These are phyloP conservation scores for Epichloe aotearoae DNA, from an alignment of 2,329 filamentous ascomycete genomes.

Conservation along the genomic window DNA sequence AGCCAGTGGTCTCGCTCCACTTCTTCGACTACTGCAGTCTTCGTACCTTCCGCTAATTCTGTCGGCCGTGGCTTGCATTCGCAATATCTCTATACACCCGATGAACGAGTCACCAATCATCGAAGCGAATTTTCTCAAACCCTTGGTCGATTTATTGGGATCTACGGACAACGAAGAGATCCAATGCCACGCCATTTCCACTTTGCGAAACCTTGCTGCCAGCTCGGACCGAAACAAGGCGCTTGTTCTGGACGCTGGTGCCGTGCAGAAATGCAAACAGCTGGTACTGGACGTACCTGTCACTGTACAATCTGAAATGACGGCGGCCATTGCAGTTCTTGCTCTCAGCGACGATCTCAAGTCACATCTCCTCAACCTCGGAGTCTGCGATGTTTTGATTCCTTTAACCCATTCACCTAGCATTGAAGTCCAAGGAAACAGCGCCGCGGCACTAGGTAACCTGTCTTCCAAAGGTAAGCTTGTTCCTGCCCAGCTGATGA, in stretches of 20 bases:
- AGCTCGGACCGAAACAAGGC: constrained; percentile 98
- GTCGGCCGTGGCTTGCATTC: constrained; percentile 93
- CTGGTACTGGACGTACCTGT: constrained; percentile 85
- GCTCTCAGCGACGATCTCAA: constrained; percentile 94
- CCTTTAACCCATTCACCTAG: constrained; percentile 89
- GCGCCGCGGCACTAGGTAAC: constrained; percentile 88
- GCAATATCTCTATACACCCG: constrained; percentile 97
- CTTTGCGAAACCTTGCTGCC: constrained; percentile 83
- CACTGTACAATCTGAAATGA: constrained; percentile 97
- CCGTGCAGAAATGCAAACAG: constrained; percentile 97
- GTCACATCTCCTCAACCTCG: constrained; percentile 74
- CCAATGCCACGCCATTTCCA: constrained; percentile 96
- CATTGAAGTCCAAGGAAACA: constrained; percentile 97
- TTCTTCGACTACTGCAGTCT: constrained; percentile 83
- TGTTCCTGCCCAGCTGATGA: background rate
- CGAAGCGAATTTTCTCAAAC: constrained; percentile 89
- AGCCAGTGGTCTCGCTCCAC: constrained; percentile 68
- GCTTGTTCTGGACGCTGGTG: constrained; percentile 88
- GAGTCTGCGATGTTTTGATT: constrained; percentile 92
- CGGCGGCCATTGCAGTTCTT: constrained; percentile 92
- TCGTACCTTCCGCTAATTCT: constrained; percentile 92
- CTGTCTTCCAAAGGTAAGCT: constrained; percentile 83
- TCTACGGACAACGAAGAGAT: constrained; percentile 98
- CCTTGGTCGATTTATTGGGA: constrained; percentile 82
- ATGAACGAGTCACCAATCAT: constrained; percentile 98